phyloP scores from a whole-genome alignment of 148 eudicot species.

The Cornus kousa region DNA sequence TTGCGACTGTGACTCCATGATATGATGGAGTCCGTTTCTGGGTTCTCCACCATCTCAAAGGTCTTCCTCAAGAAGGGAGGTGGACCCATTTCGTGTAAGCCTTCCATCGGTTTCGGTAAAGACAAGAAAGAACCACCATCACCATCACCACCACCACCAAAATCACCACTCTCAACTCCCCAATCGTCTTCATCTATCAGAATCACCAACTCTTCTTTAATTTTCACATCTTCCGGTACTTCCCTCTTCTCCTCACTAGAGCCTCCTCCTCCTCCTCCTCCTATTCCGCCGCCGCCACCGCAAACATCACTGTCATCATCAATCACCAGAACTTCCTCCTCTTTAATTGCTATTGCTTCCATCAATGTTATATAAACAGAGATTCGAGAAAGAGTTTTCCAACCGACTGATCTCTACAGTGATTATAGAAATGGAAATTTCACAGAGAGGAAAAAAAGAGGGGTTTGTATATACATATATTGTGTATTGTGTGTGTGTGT shows the following conservation, averaged over 20 bases:
- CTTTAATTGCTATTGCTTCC: not conserved
- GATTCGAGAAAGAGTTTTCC: not conserved
- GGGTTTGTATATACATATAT: not conserved
- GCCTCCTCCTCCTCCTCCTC: constrained; percentile 2
- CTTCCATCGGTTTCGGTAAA: constrained; percentile 41
- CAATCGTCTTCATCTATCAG: no score
- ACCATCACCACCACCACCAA: not conserved
- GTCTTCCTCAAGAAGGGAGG: constrained; percentile 75
- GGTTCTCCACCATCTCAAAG: constrained; percentile 67
- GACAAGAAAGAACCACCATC: constrained; percentile 9
- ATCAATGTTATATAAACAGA: not conserved
- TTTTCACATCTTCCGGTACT: not conserved
- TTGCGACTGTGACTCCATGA: constrained; percentile 45
- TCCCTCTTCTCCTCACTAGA: not conserved
- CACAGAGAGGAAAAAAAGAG: not conserved
- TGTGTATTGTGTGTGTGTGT: not conserved
- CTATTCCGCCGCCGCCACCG: not conserved
- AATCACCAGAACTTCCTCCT: not conserved
- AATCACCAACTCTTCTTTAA: not conserved
- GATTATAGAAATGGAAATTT: not conserved
- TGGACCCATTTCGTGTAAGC: constrained; percentile 46
- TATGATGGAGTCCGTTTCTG: constrained; percentile 44
- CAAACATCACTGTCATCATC: constrained; percentile 7
- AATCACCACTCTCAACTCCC: no score
- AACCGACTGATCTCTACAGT: not conserved